A percentile compares a stretch with the other conserved stretches of the same genome.
These are phyloP conservation scores for Amanita molliuscula DNA, from an alignment of 768 basidiomycete species.

Conservation along the genomic window DNA sequence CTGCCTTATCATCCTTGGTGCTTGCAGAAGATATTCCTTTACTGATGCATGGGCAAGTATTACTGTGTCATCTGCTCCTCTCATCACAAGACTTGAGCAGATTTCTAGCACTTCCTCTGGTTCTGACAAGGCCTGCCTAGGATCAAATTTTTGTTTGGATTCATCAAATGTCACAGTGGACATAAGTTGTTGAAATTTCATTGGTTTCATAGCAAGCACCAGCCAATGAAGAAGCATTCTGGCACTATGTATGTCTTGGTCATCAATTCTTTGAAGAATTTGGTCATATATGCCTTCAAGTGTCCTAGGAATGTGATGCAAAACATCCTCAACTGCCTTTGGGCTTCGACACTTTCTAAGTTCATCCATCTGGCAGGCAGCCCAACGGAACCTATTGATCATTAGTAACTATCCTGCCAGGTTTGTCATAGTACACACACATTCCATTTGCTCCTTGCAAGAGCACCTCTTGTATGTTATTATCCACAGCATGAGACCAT, in stretches of 20 bases:
- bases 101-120: conserved; percentile 6
- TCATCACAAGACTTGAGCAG: conserved; percentile 9
- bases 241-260: conserved; percentile 9
- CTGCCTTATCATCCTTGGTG: not conserved
- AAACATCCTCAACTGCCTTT: conserved; percentile 7
- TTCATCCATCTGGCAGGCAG: conserved; percentile 13
- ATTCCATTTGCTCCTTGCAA: not conserved
- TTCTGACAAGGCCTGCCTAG: not conserved
- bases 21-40: not conserved
- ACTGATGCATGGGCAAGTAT: not conserved
- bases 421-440: not conserved
- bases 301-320: conserved; percentile 11
- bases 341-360: conserved; percentile 9
- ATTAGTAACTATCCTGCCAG: not conserved
- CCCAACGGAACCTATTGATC: conserved; percentile 15
- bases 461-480: not conserved
- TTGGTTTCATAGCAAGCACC: conserved; percentile 7
- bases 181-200: conserved; percentile 12
- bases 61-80: not conserved
- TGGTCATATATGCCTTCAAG: too few relatives aligned
- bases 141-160: not conserved
- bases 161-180: conserved; percentile 14
- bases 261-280: conserved; percentile 9
- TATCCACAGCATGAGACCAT: not conserved
- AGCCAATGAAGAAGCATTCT: conserved; percentile 13